phyloP scores from a whole-genome alignment of 306 rosid species.

The Cyamopsis tetragonoloba region DNA sequence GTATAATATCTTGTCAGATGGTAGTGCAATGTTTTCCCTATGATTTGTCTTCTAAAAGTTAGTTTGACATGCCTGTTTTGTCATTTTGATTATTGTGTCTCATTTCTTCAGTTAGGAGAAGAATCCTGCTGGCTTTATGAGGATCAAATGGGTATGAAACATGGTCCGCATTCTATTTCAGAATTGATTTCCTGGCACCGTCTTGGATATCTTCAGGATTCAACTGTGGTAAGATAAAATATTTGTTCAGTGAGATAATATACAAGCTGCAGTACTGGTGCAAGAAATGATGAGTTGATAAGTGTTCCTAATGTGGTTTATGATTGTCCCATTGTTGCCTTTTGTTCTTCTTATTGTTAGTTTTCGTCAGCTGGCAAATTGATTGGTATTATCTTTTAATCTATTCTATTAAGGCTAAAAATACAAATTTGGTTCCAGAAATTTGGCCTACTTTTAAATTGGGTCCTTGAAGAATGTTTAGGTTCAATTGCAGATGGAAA shows the following conservation, averaged over 20 bases:
- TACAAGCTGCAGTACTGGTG: background rate
- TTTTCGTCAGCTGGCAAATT: background rate
- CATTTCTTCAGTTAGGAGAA: conserved; percentile 45
- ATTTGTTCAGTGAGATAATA: background rate
- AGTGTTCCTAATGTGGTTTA: background rate
- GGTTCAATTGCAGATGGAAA: background rate
- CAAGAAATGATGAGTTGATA: background rate
- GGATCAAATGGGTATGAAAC: conserved; percentile 67
- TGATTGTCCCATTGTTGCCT: background rate
- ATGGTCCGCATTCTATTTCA: conserved; percentile 75
- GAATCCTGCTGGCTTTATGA: conserved; percentile 77
- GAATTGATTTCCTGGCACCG: conserved; percentile 73
- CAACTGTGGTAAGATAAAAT: conserved; percentile 55
- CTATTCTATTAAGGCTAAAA: background rate
- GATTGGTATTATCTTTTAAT: background rate
- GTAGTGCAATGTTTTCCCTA: conserved; percentile 29
- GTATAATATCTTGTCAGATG: conserved; percentile 33
- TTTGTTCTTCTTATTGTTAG: background rate
- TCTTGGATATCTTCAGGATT: conserved; percentile 71
- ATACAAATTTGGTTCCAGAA: background rate
- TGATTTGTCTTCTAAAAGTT: background rate
- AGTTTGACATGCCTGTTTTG: conserved; percentile 12
- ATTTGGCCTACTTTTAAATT: background rate
- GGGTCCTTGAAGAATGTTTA: background rate
- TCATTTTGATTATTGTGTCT: background rate